Evolutionary conservation across 1,139 yeast species (phyloP).

Genomic region (Meyerozyma smithsonii): DNA sequence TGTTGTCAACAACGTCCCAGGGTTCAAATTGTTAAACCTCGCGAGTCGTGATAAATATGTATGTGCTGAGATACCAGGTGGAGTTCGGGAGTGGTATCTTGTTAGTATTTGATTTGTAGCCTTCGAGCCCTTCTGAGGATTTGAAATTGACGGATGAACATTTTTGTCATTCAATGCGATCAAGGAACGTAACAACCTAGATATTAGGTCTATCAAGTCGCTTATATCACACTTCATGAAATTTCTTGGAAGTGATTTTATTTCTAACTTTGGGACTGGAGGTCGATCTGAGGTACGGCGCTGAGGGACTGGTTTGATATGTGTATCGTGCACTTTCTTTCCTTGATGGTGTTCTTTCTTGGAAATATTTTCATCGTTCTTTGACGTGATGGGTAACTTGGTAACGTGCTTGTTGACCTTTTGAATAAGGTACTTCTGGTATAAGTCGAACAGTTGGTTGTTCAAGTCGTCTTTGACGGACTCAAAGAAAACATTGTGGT

Average conservation of each 20-base stretch:
- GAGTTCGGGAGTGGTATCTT: constrained; percentile 87
- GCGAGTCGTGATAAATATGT: constrained; percentile 75
- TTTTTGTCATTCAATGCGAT: constrained; percentile 62
- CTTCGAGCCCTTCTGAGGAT: constrained; percentile 22
- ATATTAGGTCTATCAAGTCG: constrained; percentile 64
- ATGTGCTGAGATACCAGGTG: constrained; percentile 79
- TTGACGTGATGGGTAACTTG: neutral
- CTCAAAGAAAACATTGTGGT: constrained; percentile 23
- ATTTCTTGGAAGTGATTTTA: constrained; percentile 42
- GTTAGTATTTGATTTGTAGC: constrained; percentile 53
- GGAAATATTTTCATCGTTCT: neutral
- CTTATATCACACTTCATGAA: constrained; percentile 66
- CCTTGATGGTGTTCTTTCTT: neutral
- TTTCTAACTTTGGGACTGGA: constrained; percentile 1
- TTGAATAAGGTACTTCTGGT: constrained; percentile 21
- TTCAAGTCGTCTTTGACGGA: constrained; percentile 21
- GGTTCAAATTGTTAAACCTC: constrained; percentile 80
- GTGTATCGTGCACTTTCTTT: constrained; percentile 4
- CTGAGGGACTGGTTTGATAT: constrained; percentile 5
- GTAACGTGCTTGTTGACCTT: neutral
- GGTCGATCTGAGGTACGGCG: constrained; percentile 3
- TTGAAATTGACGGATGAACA: constrained; percentile 33
- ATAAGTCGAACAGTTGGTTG: constrained; percentile 22
- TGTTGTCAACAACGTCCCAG: constrained; percentile 72
- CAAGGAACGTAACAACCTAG: constrained; percentile 75